Conservation (phyloP, 148 eudicot genomes). For the Amaranthus hypochondriacus region DNA sequence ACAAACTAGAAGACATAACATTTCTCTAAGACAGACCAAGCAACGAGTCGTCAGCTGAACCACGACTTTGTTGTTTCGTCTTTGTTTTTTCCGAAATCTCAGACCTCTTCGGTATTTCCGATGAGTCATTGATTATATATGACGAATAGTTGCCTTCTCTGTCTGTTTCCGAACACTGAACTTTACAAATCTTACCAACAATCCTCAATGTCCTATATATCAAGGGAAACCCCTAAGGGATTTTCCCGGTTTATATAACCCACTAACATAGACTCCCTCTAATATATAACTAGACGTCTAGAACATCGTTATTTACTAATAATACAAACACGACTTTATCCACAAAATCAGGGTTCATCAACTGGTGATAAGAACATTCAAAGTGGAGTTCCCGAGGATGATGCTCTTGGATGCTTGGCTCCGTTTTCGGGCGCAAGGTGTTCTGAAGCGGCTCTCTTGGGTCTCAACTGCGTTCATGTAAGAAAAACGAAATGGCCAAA, state of each 20-base stretch:
- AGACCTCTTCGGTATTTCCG: no score
- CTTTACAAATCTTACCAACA: not conserved
- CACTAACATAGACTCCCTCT: not conserved
- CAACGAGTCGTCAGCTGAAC: no score
- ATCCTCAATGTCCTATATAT: not conserved
- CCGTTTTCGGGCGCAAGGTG: slow-evolving; percentile 48
- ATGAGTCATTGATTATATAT: no score
- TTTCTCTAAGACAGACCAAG: no score
- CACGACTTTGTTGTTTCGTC: no score
- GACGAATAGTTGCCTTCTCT: no score
- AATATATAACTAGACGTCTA: not conserved
- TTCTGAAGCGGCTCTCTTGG: slow-evolving; percentile 64
- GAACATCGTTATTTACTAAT: not conserved
- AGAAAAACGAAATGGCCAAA: not conserved
- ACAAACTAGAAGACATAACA: no score
- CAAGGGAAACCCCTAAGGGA: not conserved
- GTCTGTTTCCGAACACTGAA: no score
- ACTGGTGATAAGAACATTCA: slow-evolving; percentile 15
- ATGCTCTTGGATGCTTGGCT: slow-evolving; percentile 56
- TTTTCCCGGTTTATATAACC: not conserved
- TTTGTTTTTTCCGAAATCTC: no score
- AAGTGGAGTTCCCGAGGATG: slow-evolving; percentile 35
- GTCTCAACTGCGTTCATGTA: slow-evolving; percentile 39
- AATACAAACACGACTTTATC: slow-evolving; percentile 9
- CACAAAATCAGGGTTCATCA: not conserved